These are phyloP conservation scores for Calonectria leucothoes DNA, from an alignment of 2,329 filamentous ascomycete genomes.

Conservation along the genomic window DNA sequence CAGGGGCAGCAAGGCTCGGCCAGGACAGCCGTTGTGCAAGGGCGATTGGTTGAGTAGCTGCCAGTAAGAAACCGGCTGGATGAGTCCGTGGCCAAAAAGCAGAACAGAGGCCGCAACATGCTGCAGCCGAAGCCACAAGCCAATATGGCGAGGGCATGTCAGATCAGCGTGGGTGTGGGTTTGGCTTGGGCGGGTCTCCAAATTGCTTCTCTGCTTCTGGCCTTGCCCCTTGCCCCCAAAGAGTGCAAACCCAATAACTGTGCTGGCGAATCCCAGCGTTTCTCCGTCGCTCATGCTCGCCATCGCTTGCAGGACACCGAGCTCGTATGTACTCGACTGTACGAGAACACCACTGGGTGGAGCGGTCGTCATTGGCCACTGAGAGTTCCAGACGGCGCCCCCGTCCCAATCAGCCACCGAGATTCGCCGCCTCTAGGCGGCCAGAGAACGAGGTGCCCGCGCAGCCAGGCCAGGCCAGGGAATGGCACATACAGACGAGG, in stretches of 20 bases:
- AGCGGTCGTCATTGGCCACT: conserved; percentile 11
- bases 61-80: neutral
- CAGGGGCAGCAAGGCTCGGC: conserved; percentile 38
- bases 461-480: neutral
- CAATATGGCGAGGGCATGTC: conserved; percentile 18
- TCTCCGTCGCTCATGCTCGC: conserved; percentile 15
- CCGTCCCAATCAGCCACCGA: conserved; percentile 15
- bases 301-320: conserved; percentile 8
- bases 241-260: conserved; percentile 1
- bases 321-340: conserved; percentile 12
- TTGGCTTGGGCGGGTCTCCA: conserved; percentile 5
- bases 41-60: conserved; percentile 26
- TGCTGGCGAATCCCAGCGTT: conserved; percentile 16
- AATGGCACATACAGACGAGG: neutral
- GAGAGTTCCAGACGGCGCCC: conserved; percentile 5
- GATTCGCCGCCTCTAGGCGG: conserved; percentile 17
- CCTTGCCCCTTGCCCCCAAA: conserved; percentile 11
- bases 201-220: conserved; percentile 10
- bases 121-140: conserved; percentile 8
- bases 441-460: neutral
- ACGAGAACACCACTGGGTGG: conserved; percentile 7
- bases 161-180: conserved; percentile 10
- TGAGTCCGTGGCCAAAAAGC: neutral
- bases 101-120: conserved; percentile 1
- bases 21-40: conserved; percentile 26